Conservation (phyloP, 192 early-diverging fungal genomes). For the Coemansia erecta region DNA sequence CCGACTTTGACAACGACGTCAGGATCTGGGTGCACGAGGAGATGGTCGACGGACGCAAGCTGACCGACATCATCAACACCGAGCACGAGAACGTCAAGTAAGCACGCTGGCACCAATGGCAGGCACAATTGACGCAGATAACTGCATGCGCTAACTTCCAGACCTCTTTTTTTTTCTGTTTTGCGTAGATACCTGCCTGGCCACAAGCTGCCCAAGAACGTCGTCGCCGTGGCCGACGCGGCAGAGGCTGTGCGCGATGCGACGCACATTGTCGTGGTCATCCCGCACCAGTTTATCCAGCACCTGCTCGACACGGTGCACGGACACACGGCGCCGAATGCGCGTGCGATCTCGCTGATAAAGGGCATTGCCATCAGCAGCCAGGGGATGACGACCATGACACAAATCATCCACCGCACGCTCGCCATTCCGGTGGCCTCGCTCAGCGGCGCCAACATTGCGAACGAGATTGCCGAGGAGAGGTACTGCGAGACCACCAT, state of each 20-base stretch:
- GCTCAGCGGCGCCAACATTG: constrained; percentile 97
- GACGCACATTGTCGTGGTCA: constrained; percentile 90
- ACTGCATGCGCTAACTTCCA: background rate
- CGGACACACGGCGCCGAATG: constrained; percentile 62
- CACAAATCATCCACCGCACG: constrained; percentile 75
- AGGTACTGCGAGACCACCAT: constrained; percentile 96
- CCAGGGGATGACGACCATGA: constrained; percentile 73
- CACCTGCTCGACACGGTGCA: constrained; percentile 61
- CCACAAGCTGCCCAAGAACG: constrained; percentile 78
- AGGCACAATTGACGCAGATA: background rate
- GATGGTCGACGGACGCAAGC: constrained; percentile 72
- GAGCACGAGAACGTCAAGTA: constrained; percentile 87
- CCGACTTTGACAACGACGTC: constrained; percentile 74
- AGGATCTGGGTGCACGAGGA: constrained; percentile 98
- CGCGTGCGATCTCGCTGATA: constrained; percentile 92
- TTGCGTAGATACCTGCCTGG: constrained; percentile 69
- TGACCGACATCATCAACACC: constrained; percentile 94
- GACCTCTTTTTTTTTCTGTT: no score
- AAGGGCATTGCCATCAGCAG: constrained; percentile 86
- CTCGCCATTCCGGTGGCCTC: constrained; percentile 77
- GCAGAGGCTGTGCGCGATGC: constrained; percentile 74
- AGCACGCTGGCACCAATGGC: background rate
- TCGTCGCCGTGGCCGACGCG: constrained; percentile 83
- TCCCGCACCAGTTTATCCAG: constrained; percentile 95
- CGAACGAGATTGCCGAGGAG: constrained; percentile 89